A percentile compares a stretch with the other conserved stretches of the same genome.
Conservation (phyloP, 129 eudicot genomes). For the Daucus carota region DH1_v3.0 NC_030385.2:30944501-30945000, state of each 20-base stretch:
- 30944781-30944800: constrained; percentile 31
- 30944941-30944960: neutral
- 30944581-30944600: no score
- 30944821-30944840: neutral
- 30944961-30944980: neutral
- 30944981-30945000: neutral
- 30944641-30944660: neutral
- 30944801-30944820: neutral
- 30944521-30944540: constrained; percentile 92
- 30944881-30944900: constrained; percentile 1
- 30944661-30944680: constrained; percentile 48
- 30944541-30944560: constrained; percentile 54
- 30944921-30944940: neutral
- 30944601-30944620: no score
- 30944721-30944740: constrained; percentile 55
- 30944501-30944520: constrained; percentile 75
- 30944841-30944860: neutral
- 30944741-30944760: constrained; percentile 63
- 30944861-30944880: neutral
- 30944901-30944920: neutral
- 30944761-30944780: constrained; percentile 84
- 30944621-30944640: no score
- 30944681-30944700: constrained; percentile 63
- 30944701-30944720: constrained; percentile 86
- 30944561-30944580: constrained; percentile 45